Base-by-base conservation (phyloP, 371 early-diverging fungal genomes). In the Mucor plumbeus region DNA sequence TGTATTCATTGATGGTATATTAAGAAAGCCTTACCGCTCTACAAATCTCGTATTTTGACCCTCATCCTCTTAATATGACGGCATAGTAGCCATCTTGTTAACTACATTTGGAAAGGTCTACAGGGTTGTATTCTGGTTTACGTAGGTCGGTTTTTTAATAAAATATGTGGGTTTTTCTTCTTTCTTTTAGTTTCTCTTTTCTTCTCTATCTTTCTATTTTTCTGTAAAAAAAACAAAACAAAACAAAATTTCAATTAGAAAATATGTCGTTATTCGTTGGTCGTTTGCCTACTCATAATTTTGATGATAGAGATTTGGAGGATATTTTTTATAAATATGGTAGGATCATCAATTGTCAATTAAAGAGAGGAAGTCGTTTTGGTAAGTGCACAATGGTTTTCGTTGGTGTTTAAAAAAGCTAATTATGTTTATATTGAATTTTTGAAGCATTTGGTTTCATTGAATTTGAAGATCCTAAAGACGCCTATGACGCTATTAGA, bases 401-500 rank as follows among this genome's bases (percentile, higher is more conserved):
- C 5, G 1, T 17, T 48, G 1, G 8, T 15, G 11, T n/a, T 1
- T n/a, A 15, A 61, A 15, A 61, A 41, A 60, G 17, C 7, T 44
- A 38, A 38, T 1, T 11, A 38, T 38, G 1, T 26, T 26, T 26
- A 33, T 31, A 34, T 19, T 47, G 14, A 47, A 40, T 1, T 44
- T 14, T n/a, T 41, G 50, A 60, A 79, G 85, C 84, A 1, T 88
- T 80, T 70, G 88, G 88, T 8, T 88, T 88, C 67, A 76, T 88
- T 47, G 88, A 88, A 68, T 88, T 86, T 73, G 80, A 85, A 61
- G 85, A 90, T 67, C 75, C 75, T 19, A 87, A 89, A 38, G 91
- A 91, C 70, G 91, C 91, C 43, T 85, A 88, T 36, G 86, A 88
- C 69, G 91, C 92, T 44, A 83, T 91, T 57, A 81, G 82, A 69